Percentiles rank a stretch among this genome's conserved stretches.
These are phyloP conservation scores for Fomes fomentarius DNA, from an alignment of 1,284 basidiomycete genomes.

Conservation along the genomic window DNA sequence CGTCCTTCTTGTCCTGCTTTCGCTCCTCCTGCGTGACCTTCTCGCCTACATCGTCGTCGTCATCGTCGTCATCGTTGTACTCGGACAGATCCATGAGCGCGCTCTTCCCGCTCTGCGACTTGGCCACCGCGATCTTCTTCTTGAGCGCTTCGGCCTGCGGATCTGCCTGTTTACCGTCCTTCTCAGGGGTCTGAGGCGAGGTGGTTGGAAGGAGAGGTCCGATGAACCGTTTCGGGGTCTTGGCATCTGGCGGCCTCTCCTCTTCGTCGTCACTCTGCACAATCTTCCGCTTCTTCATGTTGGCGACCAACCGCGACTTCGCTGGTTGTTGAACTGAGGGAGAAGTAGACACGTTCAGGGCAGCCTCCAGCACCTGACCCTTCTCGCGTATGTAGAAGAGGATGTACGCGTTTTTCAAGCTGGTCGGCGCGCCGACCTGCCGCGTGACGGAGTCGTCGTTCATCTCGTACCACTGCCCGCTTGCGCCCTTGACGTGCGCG, in stretches of 20 bases:
- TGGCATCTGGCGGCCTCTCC: slow-evolving; percentile 45
- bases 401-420: slow-evolving; percentile 87
- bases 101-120: slow-evolving; percentile 35
- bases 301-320: slow-evolving; percentile 48
- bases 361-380: slow-evolving; percentile 70
- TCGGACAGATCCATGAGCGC: slow-evolving; percentile 53
- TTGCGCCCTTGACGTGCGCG: slow-evolving; percentile 78
- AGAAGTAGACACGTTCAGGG: slow-evolving; percentile 37
- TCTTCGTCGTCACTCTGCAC: slow-evolving; percentile 46
- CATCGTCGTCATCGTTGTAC: slow-evolving; percentile 58
- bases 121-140: slow-evolving; percentile 60
- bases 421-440: slow-evolving; percentile 48
- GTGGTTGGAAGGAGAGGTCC: slow-evolving; percentile 65
- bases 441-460: slow-evolving; percentile 85
- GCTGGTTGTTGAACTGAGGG: slow-evolving; percentile 21
- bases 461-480: slow-evolving; percentile 88
- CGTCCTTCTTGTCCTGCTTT: not conserved
- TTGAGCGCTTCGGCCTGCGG: slow-evolving; percentile 65
- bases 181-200: slow-evolving; percentile 24
- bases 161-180: slow-evolving; percentile 39
- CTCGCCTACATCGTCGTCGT: slow-evolving; percentile 49
- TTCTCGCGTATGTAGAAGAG: slow-evolving; percentile 89
- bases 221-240: slow-evolving; percentile 57
- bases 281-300: slow-evolving; percentile 66
- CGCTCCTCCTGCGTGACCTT: slow-evolving; percentile 26